These are phyloP conservation scores for Themeda triandra DNA, from an alignment of 176 grass and related monocot genomes.

Conservation along the genomic window DNA sequence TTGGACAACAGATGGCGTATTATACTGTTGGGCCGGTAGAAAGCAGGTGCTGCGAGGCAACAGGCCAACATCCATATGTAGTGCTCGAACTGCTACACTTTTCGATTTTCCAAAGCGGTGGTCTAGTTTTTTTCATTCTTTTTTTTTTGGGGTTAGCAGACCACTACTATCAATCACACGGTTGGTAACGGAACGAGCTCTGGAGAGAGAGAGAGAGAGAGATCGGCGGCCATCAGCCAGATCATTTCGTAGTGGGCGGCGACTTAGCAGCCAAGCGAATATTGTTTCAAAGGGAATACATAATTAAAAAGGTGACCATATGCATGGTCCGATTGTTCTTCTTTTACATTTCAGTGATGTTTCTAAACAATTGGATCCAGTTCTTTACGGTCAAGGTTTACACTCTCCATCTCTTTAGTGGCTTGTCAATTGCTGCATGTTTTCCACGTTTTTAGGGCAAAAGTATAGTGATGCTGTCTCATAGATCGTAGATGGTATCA, in stretches of 20 bases:
- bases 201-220: not conserved
- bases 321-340: not conserved
- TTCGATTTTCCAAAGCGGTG: not conserved
- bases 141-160: not conserved
- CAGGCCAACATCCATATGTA: slow-evolving; percentile 19
- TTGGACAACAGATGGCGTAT: not conserved
- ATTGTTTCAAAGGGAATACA: not conserved
- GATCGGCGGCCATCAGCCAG: not conserved
- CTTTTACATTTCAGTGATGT: not conserved
- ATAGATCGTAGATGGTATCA: no score
- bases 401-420: no score
- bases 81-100: not conserved
- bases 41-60: not conserved
- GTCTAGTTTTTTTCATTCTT: not conserved
- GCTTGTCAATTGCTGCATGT: no score
- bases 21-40: not conserved
- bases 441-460: no score
- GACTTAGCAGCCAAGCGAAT: slow-evolving; percentile 6
- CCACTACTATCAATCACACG: not conserved
- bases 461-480: no score
- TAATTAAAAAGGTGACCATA: not conserved
- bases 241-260: slow-evolving; percentile 17
- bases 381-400: no score
- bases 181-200: slow-evolving; percentile 9
- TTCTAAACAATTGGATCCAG: not conserved